Evolutionary conservation across 495 filamentous ascomycete genomes (phyloP), one percentile per base, ranked within the genome.

Genomic region (Annulohypoxylon moriforme): DNA sequence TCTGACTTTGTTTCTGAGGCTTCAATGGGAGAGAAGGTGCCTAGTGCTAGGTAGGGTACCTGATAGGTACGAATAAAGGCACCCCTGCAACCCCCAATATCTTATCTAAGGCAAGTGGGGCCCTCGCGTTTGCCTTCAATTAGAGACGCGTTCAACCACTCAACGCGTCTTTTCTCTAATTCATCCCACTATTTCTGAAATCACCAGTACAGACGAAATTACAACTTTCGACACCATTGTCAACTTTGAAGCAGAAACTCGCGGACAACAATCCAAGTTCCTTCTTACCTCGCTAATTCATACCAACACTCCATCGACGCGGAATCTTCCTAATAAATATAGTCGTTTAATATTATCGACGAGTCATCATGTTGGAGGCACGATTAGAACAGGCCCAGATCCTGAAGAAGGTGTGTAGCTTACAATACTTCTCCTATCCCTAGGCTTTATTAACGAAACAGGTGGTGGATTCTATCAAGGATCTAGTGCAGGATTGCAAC

Each of bases 401-500:
- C 74, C 88, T 99, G 78, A 99, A 99, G 89, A 96, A 95, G 91
- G 96, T 96, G 81, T 58, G 81, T 47, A 60, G 40, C 6, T 56
- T 33, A 22, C 14, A 22, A 34, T 61, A 11, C 33, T 18, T 0
- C 42, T 44, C 24, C 16, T 34, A 1, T 34, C 40, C 14, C 16
- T 7, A 29, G 61, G 36, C 63, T 62, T 47, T 36, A 20, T 53
- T 66, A 42, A 71, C 44, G 36, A 20, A 68, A 49, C 75, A 97
- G 95, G 93, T 97, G 71, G 94, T 98, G 81, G 96, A 98, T 81
- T 93, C 96, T 67, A 97, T 99, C 89, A 98, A 97, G 83, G 96
- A 99, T 76, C 90, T 99, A 27, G 96, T 99, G 56, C 96, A 98
- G 83, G 95, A 98, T 84, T 98, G 96, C 89, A 99, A 99, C 84